Base-by-base conservation (phyloP, 1,284 basidiomycete species). In the Spongiforma sp. region DNA sequence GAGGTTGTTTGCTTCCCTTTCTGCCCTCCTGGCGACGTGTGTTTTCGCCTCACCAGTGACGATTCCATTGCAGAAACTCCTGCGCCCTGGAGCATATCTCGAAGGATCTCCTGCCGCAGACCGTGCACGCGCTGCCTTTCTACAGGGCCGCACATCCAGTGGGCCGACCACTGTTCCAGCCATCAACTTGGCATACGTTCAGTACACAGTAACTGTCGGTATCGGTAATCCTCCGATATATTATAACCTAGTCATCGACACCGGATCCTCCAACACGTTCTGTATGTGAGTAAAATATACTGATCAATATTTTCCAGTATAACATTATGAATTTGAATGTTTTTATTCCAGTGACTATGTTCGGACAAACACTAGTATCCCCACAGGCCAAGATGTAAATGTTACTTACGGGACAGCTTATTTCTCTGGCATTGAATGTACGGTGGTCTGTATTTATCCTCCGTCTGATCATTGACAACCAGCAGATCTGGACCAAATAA, bases 251-350 rank as follows among this genome's bases (percentile, higher is more conserved):
- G 21, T 72, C 11, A 52, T 77, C 1, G 77, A 78, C 53, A 78
- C 78, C 2, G 77, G 76, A 3, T 78, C 75, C 17, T 73, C 75
- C 53, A 79, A 78, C 59, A 77, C 70, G 1, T 78, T 71, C 55
- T 71, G 73, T 39, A 78, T 74, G 76, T 74, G 39, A 59, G 74
- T 63, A n/a, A n/a, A n/a, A n/a, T n/a, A n/a, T n/a, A n/a, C n/a
- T n/a, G n/a, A n/a, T n/a, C n/a, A n/a, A n/a, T n/a, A n/a, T n/a
- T n/a, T n/a, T n/a, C n/a, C n/a, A n/a, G n/a, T n/a, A n/a, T n/a
- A n/a, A n/a, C n/a, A n/a, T n/a, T n/a, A n/a, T n/a, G n/a, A n/a
- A n/a, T n/a, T n/a, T n/a, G n/a, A n/a, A n/a, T n/a, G n/a, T n/a
- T n/a, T n/a, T n/a, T n/a, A n/a, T n/a, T n/a, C n/a, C n/a, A n/a